Conservation (phyloP, 805 yeast genomes). For the Komagataella populi region DNA sequence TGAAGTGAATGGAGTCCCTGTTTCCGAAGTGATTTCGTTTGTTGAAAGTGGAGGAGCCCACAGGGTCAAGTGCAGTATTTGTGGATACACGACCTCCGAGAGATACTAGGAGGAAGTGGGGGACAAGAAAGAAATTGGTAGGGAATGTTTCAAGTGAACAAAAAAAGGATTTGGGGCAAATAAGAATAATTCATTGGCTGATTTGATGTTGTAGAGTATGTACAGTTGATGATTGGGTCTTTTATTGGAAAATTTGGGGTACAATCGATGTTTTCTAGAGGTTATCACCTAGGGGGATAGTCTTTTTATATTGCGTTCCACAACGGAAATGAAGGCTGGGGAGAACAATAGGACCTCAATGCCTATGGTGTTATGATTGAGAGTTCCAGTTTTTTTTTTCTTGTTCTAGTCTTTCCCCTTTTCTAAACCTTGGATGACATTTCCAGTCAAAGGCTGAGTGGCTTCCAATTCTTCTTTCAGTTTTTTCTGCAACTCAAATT, state of each 20-base stretch:
- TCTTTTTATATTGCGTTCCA: background rate
- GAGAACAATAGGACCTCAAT: background rate
- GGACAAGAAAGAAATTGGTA: background rate
- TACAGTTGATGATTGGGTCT: too few species aligned
- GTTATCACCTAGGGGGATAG: too few species aligned
- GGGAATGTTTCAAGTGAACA: background rate
- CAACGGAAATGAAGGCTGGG: background rate
- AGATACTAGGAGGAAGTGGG: background rate
- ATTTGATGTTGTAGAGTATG: background rate
- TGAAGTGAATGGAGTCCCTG: background rate
- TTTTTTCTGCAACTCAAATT: slow-evolving; percentile 52
- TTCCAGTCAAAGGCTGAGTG: slow-evolving; percentile 52
- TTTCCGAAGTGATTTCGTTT: background rate
- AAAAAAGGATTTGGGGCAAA: background rate
- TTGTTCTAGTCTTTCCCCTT: background rate
- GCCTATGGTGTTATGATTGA: background rate
- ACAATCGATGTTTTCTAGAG: too few species aligned
- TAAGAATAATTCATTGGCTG: background rate
- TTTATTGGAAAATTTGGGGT: too few species aligned
- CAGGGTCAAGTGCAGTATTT: background rate
- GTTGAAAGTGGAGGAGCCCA: background rate
- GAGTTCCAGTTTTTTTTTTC: too few species aligned
- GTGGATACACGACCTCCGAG: background rate
- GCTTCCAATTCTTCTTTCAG: slow-evolving; percentile 42
- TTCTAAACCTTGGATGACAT: slow-evolving; percentile 28